Percentiles rank a stretch among this genome's conserved stretches.
Conservation (phyloP, 75 land plant species). For the Larix kaempferi region DNA sequence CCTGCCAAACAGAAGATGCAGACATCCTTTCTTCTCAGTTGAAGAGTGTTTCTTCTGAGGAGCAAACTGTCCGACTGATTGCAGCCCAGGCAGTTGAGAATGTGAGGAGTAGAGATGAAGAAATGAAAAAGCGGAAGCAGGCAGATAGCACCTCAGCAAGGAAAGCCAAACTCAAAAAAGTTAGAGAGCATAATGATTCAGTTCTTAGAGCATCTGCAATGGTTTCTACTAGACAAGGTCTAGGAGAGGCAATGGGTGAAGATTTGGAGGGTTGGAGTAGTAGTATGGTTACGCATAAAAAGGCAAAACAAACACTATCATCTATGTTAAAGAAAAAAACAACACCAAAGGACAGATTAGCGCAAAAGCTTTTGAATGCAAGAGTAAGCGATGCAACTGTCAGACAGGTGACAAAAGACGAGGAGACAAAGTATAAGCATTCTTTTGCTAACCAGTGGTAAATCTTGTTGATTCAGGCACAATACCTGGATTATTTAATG, state of each 20-base stretch:
- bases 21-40: conserved; percentile 10
- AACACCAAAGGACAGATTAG: conserved; percentile 67
- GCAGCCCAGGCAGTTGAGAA: conserved; percentile 79
- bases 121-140: conserved; percentile 29
- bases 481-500: conserved; percentile 16
- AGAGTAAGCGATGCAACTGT: conserved; percentile 45
- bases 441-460: conserved; percentile 85
- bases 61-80: conserved; percentile 17
- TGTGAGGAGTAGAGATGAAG: conserved; percentile 67
- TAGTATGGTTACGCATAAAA: conserved; percentile 14
- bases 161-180: conserved; percentile 52
- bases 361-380: conserved; percentile 41
- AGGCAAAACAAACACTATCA: conserved; percentile 45
- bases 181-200: conserved; percentile 80
- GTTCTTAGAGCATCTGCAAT: conserved; percentile 68
- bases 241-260: conserved; percentile 36
- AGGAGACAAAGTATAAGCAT: conserved; percentile 64
- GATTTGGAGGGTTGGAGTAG: conserved; percentile 22
- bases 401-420: conserved; percentile 45
- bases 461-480: conserved; percentile 12
- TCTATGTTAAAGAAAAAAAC: conserved; percentile 77
- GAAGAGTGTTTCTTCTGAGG: conserved; percentile 1
- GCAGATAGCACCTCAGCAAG: conserved; percentile 25
- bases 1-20: background rate
- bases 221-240: conserved; percentile 54